A percentile compares a stretch with the other conserved stretches of the same genome.
Evolutionary conservation across 768 basidiomycete species (phyloP).

Genomic region (Macrolepiota albuminosa): DNA sequence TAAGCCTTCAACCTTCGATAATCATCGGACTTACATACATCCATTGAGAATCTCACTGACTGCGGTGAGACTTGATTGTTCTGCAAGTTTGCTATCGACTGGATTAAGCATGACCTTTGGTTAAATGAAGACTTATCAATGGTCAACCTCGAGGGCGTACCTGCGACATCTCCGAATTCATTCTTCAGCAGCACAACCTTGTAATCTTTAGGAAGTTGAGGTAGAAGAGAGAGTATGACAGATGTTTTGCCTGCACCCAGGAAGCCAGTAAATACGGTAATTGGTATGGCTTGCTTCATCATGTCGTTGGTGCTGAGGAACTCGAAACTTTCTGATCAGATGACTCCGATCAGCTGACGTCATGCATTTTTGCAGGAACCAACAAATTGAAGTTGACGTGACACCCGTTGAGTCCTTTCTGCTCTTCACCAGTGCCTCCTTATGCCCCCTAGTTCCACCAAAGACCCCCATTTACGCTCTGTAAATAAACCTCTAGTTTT

Average conservation of each 20-base stretch:
- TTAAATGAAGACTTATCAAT: neutral
- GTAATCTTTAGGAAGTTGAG: constrained; percentile 80
- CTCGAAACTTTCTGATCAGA: neutral
- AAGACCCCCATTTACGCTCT: neutral
- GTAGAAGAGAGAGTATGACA: constrained; percentile 78
- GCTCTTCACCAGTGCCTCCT: neutral
- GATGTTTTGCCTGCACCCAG: constrained; percentile 80
- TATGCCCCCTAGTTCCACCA: constrained; percentile 3
- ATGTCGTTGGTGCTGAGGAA: neutral
- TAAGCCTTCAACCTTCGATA: neutral
- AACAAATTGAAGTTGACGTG: neutral
- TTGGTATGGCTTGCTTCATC: constrained; percentile 51
- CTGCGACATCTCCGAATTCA: constrained; percentile 93
- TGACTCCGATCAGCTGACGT: constrained; percentile 6
- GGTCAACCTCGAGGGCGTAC: constrained; percentile 27
- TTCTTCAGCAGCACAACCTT: constrained; percentile 91
- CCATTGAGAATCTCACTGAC: constrained; percentile 95
- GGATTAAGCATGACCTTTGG: neutral
- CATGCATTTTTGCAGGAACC: neutral
- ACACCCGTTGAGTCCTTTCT: neutral
- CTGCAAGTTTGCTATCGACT: constrained; percentile 91
- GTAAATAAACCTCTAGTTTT: constrained; percentile 18
- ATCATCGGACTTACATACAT: constrained; percentile 66
- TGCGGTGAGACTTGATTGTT: constrained; percentile 76
- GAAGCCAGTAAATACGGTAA: constrained; percentile 96